Base-by-base conservation (phyloP, 257 asterid genomes). In the Solanum raphanifolium region DNA sequence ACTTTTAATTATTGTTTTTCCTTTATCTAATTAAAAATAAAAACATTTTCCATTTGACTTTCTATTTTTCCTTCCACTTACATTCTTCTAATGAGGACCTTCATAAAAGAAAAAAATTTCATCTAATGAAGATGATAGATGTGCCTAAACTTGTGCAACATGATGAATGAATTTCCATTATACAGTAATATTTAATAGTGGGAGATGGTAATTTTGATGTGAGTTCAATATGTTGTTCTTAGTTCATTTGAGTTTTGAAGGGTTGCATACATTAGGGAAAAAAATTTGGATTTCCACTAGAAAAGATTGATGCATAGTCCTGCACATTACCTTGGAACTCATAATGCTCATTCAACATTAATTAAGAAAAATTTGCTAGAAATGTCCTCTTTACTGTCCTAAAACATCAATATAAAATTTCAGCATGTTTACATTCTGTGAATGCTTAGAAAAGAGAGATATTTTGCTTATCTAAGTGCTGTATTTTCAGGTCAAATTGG, bases 401-500 rank as follows among this genome's bases (percentile, higher is more conserved):
- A 29, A 81, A 46, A 27, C 41, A 81, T 81, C 68, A 81, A 20
- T 81, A 29, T 81, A n/a, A 25, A 48, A 29, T 46, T 81, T n/a
- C 66, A 81, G 85, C 85, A 27, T 46, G 41, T 16, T 41, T 81
- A 81, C 8, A 25, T 38, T 68, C 25, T 84, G 39, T 11, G 76
- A n/a, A 81, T 84, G 38, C 68, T 60, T 71, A 13, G 39, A 81
- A 27, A 48, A 29, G 68, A 81, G 69, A 29, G 27, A 5, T 81
- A 29, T 16, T 69, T 72, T 81, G 85, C 84, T 71, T 20, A 52
- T 46, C 13, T 31, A 86, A 41, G 75, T 79, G 72, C 15, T 62
- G 48, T 84, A 52, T 83, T 84, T 93, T 89, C 97, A 97, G 99
- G 92, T 97, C 38, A 95, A 93, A 91, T 90, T 94, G 93, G 98